These are phyloP conservation scores for Roridomyces roridus DNA, from an alignment of 768 basidiomycete species.

Conservation along the genomic window DNA sequence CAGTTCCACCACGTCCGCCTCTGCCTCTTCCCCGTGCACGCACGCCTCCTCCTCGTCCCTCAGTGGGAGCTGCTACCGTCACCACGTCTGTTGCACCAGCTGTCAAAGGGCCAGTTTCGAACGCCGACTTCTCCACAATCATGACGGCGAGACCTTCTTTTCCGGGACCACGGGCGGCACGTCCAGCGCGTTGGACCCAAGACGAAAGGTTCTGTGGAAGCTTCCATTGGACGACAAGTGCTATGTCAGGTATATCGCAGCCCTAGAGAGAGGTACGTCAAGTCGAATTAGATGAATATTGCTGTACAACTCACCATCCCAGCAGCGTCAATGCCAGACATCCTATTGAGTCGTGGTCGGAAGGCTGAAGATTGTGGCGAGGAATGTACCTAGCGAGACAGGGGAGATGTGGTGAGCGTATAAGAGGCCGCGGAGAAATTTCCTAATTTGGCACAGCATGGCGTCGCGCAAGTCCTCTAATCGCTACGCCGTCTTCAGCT, in stretches of 20 bases:
- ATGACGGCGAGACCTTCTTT: slow-evolving; percentile 32
- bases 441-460: too few relatives aligned
- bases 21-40: slow-evolving; percentile 4
- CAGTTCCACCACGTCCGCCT: slow-evolving; percentile 14
- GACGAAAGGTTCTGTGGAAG: slow-evolving; percentile 32
- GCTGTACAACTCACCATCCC: slow-evolving; percentile 34
- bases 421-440: too few relatives aligned
- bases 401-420: too few relatives aligned
- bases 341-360: too few relatives aligned
- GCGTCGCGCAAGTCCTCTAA: too few relatives aligned
- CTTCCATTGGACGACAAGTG: slow-evolving; percentile 46
- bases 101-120: slow-evolving; percentile 23
- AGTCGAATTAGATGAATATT: too few relatives aligned
- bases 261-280: slow-evolving; percentile 28
- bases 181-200: slow-evolving; percentile 40
- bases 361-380: too few relatives aligned
- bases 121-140: slow-evolving; percentile 31
- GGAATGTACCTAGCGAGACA: too few relatives aligned
- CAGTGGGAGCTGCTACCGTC: not conserved
- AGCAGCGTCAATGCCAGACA: too few relatives aligned
- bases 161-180: slow-evolving; percentile 32
- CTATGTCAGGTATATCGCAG: slow-evolving; percentile 40
- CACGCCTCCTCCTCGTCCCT: slow-evolving; percentile 7
- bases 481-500: too few relatives aligned
- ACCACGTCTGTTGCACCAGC: not conserved